Evolutionary conservation across 1,284 basidiomycete genomes (phyloP).

Genomic region (Trametes versicolor): DNA sequence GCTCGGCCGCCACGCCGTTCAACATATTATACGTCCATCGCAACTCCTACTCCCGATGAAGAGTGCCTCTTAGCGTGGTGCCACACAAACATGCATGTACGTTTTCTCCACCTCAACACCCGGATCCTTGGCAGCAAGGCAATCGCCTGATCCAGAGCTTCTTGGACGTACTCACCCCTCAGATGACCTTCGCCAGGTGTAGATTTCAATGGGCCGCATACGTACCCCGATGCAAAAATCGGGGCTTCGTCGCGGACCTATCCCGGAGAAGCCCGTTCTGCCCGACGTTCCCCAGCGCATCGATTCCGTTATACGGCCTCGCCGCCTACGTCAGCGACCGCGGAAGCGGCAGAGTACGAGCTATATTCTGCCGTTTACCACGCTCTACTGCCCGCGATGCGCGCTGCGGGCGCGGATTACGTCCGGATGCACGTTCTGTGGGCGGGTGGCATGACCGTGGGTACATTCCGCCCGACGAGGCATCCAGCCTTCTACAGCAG

Average conservation of each 20-base stretch:
- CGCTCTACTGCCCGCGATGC: slow-evolving; percentile 10
- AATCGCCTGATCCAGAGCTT: background rate
- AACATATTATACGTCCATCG: background rate
- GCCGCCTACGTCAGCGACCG: slow-evolving; percentile 5
- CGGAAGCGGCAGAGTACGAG: background rate
- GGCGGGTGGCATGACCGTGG: slow-evolving; percentile 14
- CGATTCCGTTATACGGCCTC: slow-evolving; percentile 1
- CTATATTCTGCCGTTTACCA: slow-evolving; percentile 7
- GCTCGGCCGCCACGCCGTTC: background rate
- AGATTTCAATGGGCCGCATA: background rate
- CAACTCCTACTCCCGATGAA: background rate
- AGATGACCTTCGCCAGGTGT: background rate
- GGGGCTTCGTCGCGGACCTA: slow-evolving; percentile 6
- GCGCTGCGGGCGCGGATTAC: slow-evolving; percentile 7
- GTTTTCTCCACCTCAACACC: slow-evolving; percentile 3
- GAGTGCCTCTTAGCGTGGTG: background rate
- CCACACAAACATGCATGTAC: background rate
- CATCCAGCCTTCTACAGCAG: slow-evolving; percentile 3
- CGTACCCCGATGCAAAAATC: background rate
- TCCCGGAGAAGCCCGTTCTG: background rate
- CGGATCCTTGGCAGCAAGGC: background rate
- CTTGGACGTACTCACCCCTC: background rate
- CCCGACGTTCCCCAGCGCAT: background rate
- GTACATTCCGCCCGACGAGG: background rate
- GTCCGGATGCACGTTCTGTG: slow-evolving; percentile 11